Evolutionary conservation across 148 eudicot genomes (phyloP).

Genomic region (Rhododendron vialii): DNA sequence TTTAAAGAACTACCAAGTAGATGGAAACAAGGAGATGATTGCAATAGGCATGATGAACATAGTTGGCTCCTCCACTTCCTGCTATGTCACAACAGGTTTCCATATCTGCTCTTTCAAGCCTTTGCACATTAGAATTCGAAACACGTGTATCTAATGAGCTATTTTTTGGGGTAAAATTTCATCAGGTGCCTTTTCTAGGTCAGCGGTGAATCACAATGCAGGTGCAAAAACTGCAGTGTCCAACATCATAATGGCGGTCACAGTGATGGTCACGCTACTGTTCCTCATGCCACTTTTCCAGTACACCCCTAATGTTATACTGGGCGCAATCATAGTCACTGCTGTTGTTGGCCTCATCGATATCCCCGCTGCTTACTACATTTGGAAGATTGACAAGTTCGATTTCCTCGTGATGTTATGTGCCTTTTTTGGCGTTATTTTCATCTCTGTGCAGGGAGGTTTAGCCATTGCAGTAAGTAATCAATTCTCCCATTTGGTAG

Average conservation of each 20-base stretch:
- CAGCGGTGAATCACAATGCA: slow-evolving; percentile 71
- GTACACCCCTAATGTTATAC: slow-evolving; percentile 61
- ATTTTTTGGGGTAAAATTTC: not conserved
- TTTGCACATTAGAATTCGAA: not conserved
- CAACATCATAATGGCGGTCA: slow-evolving; percentile 61
- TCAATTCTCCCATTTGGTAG: not conserved
- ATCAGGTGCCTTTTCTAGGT: slow-evolving; percentile 61
- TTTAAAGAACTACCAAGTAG: slow-evolving; percentile 55
- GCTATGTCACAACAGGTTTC: slow-evolving; percentile 60
- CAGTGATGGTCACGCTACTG: slow-evolving; percentile 54
- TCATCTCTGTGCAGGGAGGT: slow-evolving; percentile 50
- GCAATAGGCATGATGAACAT: slow-evolving; percentile 64
- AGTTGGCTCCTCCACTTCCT: slow-evolving; percentile 67
- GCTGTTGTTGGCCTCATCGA: slow-evolving; percentile 69
- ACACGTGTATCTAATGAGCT: not conserved
- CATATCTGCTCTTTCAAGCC: not conserved
- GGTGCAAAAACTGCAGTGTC: slow-evolving; percentile 65
- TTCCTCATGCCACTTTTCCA: slow-evolving; percentile 64
- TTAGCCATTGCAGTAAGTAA: slow-evolving; percentile 49
- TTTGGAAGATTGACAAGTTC: slow-evolving; percentile 60
- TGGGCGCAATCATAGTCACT: slow-evolving; percentile 55
- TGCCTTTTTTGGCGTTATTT: slow-evolving; percentile 57
- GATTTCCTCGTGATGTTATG: slow-evolving; percentile 52
- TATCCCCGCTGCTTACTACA: slow-evolving; percentile 38
- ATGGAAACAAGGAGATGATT: slow-evolving; percentile 77